Evolutionary conservation across 2,329 filamentous ascomycete genomes (phyloP), one percentile per base, ranked within the genome.

Genomic region (Claviceps humidiphila): DNA sequence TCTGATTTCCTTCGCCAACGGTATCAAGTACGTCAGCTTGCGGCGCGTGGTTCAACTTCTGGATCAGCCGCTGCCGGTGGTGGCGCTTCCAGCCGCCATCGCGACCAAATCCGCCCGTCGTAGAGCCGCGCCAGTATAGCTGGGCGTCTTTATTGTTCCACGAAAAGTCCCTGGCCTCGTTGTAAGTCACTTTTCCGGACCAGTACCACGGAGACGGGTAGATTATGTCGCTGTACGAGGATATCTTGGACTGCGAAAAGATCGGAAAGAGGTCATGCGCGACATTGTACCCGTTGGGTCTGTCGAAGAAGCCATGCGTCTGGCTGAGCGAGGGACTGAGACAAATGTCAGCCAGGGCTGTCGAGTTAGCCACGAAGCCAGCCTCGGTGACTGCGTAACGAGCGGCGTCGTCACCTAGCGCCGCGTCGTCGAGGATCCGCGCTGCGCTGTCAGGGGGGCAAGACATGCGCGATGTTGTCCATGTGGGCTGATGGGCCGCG

Each of bases 191-290:
- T 68, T 89, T 94, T 49, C 83, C 83, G 59, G 81, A 82, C 88
- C 89, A 97, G 70, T 98, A 97, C 93, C 93, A 98, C 0, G 91
- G 93, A 22, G 88, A 93, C 0, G 93, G 93, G 63, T 95, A 97
- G 17, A 96, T 67, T 37, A 98, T 91, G 65, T 98, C 91, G 55
- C 86, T 82, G 67, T 89, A 97, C 16, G 84, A 89, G 3, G 87
- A 94, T 57, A 96, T 84, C 66, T 97, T 97, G 64, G 87, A 94
- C 65, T 95, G 89, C 0, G 89, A 95, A 68, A 98, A 98, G 58
- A 98, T 81, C 6, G 93, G 93, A 55, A 95, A 87, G 14, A 98
- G 77, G 59, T 97, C 89, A 60, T 95, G 89, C 49, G 82, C 75
- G 40, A 84, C 64, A 1, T 81, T 80, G 63, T 90, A 95, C 6